These are phyloP conservation scores for Thermothelomyces thermophilus DNA, from an alignment of 2,329 filamentous ascomycete genomes.

Conservation along the genomic window DNA sequence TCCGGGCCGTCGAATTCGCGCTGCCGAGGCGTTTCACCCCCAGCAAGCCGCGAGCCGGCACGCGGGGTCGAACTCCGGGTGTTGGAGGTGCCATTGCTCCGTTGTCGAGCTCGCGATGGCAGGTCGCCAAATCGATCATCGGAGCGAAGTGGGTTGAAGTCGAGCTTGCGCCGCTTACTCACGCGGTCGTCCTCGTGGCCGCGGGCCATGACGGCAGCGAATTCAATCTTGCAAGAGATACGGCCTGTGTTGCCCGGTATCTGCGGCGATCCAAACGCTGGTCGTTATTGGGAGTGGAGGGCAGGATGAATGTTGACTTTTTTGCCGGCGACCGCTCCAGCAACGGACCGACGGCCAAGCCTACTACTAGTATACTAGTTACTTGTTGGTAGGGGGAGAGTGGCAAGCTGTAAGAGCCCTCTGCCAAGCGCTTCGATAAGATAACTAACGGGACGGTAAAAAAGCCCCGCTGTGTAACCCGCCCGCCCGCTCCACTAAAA, in stretches of 20 bases:
- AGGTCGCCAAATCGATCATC: conserved; percentile 52
- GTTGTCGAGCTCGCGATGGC: conserved; percentile 34
- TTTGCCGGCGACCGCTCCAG: not conserved
- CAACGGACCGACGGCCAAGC: not conserved
- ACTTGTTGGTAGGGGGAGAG: not conserved
- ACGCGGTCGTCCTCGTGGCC: conserved; percentile 35
- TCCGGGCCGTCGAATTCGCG: conserved; percentile 57
- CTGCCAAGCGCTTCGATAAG: conserved; percentile 26
- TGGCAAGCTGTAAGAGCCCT: not conserved
- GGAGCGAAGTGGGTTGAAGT: conserved; percentile 47
- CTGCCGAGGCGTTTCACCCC: conserved; percentile 42
- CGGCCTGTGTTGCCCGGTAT: not conserved
- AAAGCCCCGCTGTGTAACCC: conserved; percentile 28
- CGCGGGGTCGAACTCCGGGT: conserved; percentile 28
- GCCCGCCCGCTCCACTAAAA: conserved; percentile 28
- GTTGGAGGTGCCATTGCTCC: conserved; percentile 21
- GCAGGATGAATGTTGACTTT: conserved; percentile 3
- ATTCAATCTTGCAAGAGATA: not conserved
- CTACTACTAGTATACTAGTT: too few relatives aligned
- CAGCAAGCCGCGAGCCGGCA: conserved; percentile 27
- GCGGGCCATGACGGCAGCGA: conserved; percentile 24
- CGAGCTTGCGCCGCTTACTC: conserved; percentile 58
- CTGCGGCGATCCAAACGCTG: too few relatives aligned
- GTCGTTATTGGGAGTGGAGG: too few relatives aligned
- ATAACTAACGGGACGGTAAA: conserved; percentile 28